Conservation (phyloP, 2,329 filamentous ascomycete species). For the Neopestalotiopsis sp. region DNA sequence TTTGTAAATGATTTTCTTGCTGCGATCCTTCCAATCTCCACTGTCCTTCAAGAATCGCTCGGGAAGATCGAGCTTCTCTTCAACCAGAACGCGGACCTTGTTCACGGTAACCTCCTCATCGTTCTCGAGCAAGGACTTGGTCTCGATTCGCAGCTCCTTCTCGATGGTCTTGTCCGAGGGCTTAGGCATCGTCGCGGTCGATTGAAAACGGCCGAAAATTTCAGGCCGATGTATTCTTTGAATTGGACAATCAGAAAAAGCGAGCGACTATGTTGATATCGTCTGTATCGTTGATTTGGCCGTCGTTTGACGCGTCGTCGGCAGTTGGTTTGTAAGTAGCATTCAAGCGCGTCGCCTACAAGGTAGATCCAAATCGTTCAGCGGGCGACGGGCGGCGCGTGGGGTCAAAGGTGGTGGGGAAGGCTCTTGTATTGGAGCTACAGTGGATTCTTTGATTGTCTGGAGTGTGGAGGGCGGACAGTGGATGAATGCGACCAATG, state of each 20-base stretch:
- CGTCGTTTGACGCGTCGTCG: background rate
- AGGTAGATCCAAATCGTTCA: background rate
- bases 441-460: background rate
- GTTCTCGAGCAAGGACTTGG: slow-evolving; percentile 50
- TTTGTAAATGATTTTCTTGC: slow-evolving; percentile 62
- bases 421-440: background rate
- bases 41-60: slow-evolving; percentile 54
- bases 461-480: background rate
- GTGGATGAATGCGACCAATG: background rate
- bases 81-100: slow-evolving; percentile 57
- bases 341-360: background rate
- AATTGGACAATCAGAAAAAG: background rate
- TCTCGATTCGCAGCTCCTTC: slow-evolving; percentile 51
- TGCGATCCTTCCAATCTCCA: slow-evolving; percentile 61
- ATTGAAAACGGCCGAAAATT: background rate
- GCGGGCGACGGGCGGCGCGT: background rate
- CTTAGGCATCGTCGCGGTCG: slow-evolving; percentile 30
- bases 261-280: no score
- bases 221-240: background rate
- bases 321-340: background rate
- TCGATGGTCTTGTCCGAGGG: slow-evolving; percentile 50
- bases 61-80: slow-evolving; percentile 53
- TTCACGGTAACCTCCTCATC: slow-evolving; percentile 61
- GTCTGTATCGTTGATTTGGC: background rate
- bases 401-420: background rate